phyloP scores from a whole-genome alignment of 1,284 basidiomycete species.

The Ceratobasidium sp. region DNA sequence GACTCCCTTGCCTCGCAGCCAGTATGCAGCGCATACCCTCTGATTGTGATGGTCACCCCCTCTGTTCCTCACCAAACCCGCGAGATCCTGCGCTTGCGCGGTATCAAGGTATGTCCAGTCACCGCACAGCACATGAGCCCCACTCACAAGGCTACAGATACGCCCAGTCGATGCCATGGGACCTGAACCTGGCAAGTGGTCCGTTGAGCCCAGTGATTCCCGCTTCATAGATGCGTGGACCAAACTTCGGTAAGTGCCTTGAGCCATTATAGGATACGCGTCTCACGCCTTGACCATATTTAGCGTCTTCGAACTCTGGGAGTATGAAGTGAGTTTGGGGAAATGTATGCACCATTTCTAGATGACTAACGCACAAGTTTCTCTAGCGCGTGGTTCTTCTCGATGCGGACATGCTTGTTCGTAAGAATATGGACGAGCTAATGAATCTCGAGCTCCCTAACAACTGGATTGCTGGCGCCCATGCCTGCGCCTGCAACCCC shows the following conservation, averaged over 20 bases:
- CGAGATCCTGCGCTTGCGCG: conserved; percentile 60
- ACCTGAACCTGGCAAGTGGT: conserved; percentile 61
- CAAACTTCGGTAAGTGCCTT: conserved; percentile 73
- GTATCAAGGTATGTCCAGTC: conserved; percentile 51
- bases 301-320: conserved; percentile 76
- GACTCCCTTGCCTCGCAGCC: conserved; percentile 60
- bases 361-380: conserved; percentile 29
- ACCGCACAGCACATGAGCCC: neutral
- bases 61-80: conserved; percentile 62
- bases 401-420: conserved; percentile 91
- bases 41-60: conserved; percentile 82
- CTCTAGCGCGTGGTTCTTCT: conserved; percentile 78
- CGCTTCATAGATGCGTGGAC: conserved; percentile 91
- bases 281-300: conserved; percentile 5
- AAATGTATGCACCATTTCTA: neutral
- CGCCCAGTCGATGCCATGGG: conserved; percentile 66
- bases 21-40: conserved; percentile 73
- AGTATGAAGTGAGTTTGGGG: conserved; percentile 68
- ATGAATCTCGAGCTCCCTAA: conserved; percentile 70
- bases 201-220: conserved; percentile 59
- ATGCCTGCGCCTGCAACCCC: conserved; percentile 95
- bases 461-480: conserved; percentile 82
- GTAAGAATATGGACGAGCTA: conserved; percentile 90
- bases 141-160: conserved; percentile 45
- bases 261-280: neutral